A percentile compares a stretch with the other conserved stretches of the same genome.
These are phyloP conservation scores for Datisca glomerata DNA, from an alignment of 306 rosid species.

Conservation along the genomic window DNA sequence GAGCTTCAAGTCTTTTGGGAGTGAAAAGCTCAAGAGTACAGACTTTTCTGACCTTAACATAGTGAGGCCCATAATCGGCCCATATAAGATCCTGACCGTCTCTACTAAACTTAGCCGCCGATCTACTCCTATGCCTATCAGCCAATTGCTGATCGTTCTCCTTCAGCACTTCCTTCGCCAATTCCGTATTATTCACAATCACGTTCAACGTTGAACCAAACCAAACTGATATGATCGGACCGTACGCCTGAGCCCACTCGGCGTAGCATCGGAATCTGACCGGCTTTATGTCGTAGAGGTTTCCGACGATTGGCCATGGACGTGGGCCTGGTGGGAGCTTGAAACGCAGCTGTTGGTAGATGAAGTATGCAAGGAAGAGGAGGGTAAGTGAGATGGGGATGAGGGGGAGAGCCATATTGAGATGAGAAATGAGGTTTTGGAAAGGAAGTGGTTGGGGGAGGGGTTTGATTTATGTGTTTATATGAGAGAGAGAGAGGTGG, in stretches of 20 bases:
- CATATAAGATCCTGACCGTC: conserved; percentile 65
- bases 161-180: conserved; percentile 58
- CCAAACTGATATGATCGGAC: conserved; percentile 82
- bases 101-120: conserved; percentile 52
- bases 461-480: too few relatives aligned
- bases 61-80: conserved; percentile 68
- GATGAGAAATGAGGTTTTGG: too few relatives aligned
- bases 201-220: conserved; percentile 57
- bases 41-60: conserved; percentile 89
- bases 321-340: conserved; percentile 78
- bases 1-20: conserved; percentile 44
- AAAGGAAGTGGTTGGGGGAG: too few relatives aligned
- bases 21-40: conserved; percentile 92
- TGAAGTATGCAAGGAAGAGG: conserved; percentile 22
- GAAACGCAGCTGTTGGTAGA: conserved; percentile 39
- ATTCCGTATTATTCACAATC: conserved; percentile 38
- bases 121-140: conserved; percentile 47
- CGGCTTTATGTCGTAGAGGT: conserved; percentile 66
- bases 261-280: conserved; percentile 69
- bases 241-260: conserved; percentile 65
- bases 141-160: conserved; percentile 61
- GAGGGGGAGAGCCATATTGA: conserved; percentile 14
- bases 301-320: conserved; percentile 65
- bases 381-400: conserved; percentile 16
- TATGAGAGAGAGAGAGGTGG: too few relatives aligned